Evolutionary conservation across 352 stramenopile genomes (phyloP), one percentile per base, ranked within the genome.

Genomic region (Pythium rishiriense): DNA sequence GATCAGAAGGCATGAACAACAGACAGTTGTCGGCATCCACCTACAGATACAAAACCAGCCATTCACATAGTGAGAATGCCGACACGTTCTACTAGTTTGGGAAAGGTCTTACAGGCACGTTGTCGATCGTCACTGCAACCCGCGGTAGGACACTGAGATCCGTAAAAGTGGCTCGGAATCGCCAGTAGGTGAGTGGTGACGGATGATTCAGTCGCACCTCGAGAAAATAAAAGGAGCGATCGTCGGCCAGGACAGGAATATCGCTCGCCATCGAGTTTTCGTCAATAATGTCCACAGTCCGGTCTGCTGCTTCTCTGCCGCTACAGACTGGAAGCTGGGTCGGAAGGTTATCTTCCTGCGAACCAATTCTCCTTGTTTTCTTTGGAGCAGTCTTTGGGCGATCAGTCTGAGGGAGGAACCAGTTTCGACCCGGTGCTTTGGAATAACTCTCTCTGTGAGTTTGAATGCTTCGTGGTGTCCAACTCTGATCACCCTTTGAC

Each of bases 171-270:
- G 69, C 79, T 15, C 70, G 71, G 48, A 88, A 88, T 0, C 63
- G 58, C 77, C 79, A 88, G 1, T 63, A 25, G 17, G 46, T 51
- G 17, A 88, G 66, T 22, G 68, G 65, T 26, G 74, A 58, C 11
- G 75, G 62, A 19, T 88, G 72, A 0, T 84, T 72, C 9, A 88
- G 50, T 0, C 75, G 65, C 21, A 88, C 55, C 41, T 88, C 79
- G 28, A 88, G 54, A 45, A 64, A 73, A 45, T 88, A 88, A 45
- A 88, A 88, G 3, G 71, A 69, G 0, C 66, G 52, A 39, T 82
- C 72, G 11, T 83, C 64, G 63, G 39, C 22, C 37, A 35, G 8
- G 11, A 22, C 49, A 14, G 28, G 35, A 21, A 39, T 39, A 7
- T 39, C 33, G 33, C 7, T 39, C 33, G 33, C n/a, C n/a, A n/a